Base-by-base conservation (phyloP, 108 stramenopile genomes). In the Mediolabrus comicus region DNA sequence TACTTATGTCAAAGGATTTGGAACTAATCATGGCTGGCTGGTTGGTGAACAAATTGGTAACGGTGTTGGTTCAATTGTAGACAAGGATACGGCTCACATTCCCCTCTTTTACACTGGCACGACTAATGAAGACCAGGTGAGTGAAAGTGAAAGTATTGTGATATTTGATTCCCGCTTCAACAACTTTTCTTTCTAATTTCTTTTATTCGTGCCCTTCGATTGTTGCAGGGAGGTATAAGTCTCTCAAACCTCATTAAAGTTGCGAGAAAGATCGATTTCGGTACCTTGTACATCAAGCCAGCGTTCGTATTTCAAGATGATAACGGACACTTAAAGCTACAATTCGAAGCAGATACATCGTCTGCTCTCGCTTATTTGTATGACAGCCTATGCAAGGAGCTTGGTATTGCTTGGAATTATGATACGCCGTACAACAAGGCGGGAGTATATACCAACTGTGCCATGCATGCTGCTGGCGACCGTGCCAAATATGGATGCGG, bases 81-180 rank as follows among this genome's bases (percentile, higher is more conserved):
- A 94, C 75, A 94, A 94, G 65, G 92, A 94, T 71, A 94, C 92
- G 7, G 90, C 92, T 17, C 93, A 94, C 51, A 91, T 94, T 71
- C 93, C 93, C 7, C 71, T 94, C 36, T 94, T 94, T 68, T 94
- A 91, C 77, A 83, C 86, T 7, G 92, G 92, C 51, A 91, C 92
- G 30, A 94, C 92, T 0, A 91, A 94, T 76, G 79, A 84, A 5
- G 78, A 91, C 43, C 76, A 84, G 87, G 92, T 90, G 76, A 74
- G 91, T 78, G 5, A 6, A 27, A 10, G 10, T 24, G 6, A 43
- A 4, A 19, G 35, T 3, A 1, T 24, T 46, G 4, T 19, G 13
- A 8, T 1, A 11, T 0, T 32, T 33, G 22, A 12, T 16, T 3
- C 63, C 49, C 3, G 43, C 24, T 43, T 65, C 64, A 2, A 36